These are phyloP conservation scores for Rhizophagus sp. DNA, from an alignment of 192 early-diverging fungal species.

Conservation along the genomic window DNA sequence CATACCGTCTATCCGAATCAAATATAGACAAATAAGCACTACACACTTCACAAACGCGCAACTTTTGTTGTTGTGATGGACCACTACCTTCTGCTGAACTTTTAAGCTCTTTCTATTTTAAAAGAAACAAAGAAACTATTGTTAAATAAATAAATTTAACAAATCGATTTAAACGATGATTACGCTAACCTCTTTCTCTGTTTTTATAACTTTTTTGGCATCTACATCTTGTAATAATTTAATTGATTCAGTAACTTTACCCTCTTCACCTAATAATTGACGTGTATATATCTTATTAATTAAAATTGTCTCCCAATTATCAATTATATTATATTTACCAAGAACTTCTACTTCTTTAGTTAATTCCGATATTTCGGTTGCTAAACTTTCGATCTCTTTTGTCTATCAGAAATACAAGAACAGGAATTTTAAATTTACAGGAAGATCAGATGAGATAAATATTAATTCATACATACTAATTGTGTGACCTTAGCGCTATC, in stretches of 20 bases:
- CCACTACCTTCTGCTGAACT: conserved; percentile 37
- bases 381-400: conserved; percentile 32
- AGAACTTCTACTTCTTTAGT: conserved; percentile 46
- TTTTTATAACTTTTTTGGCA: conserved; percentile 41
- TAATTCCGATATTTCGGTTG: conserved; percentile 37
- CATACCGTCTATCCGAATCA: conserved; percentile 50
- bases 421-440: not conserved
- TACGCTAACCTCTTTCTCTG: conserved; percentile 44
- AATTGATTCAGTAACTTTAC: conserved; percentile 48
- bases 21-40: conserved; percentile 53
- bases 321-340: conserved; percentile 32
- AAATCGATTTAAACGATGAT: not conserved
- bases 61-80: conserved; percentile 54
- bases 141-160: not conserved
- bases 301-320: not conserved
- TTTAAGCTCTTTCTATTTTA: conserved; percentile 45
- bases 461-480: conserved; percentile 12
- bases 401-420: not conserved
- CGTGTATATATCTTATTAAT: no score
- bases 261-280: conserved; percentile 43
- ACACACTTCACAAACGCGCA: conserved; percentile 59
- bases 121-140: not conserved
- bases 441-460: not conserved
- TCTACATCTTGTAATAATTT: conserved; percentile 47
- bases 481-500: conserved; percentile 32